Conservation (phyloP, 768 basidiomycete species). For the Tulasnella calospora region DNA sequence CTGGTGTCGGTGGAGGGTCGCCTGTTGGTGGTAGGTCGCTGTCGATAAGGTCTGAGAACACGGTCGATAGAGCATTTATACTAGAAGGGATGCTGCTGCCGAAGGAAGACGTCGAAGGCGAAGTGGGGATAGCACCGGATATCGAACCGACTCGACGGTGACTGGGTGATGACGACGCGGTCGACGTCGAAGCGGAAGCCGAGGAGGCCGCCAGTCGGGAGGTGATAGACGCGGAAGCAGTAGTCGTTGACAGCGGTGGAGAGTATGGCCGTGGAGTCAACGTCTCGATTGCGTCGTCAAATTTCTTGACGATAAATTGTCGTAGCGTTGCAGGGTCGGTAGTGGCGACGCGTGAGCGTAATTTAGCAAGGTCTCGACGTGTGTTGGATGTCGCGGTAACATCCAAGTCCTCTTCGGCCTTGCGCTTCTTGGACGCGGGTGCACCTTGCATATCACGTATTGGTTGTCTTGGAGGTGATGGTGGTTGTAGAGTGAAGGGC, state of each 20-base stretch:
- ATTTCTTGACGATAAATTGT: constrained; percentile 14
- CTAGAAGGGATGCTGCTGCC: background rate
- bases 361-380: constrained; percentile 5
- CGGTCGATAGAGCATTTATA: constrained; percentile 9
- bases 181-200: background rate
- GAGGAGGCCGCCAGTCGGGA: background rate
- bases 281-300: constrained; percentile 13
- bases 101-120: constrained; percentile 5
- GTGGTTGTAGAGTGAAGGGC: background rate
- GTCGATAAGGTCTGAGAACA: constrained; percentile 14
- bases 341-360: constrained; percentile 8
- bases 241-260: background rate
- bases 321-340: constrained; percentile 11
- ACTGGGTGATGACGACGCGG: background rate
- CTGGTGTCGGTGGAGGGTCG: background rate
- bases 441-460: background rate
- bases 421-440: constrained; percentile 7
- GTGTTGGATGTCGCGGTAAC: background rate
- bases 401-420: constrained; percentile 7
- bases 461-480: background rate
- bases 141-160: constrained; percentile 3
- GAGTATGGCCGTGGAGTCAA: background rate
- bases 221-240: background rate
- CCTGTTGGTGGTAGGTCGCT: background rate
- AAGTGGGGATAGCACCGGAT: background rate